These are phyloP conservation scores for Exophiala sp. DNA, from an alignment of 2,329 filamentous ascomycete genomes.

Conservation along the genomic window DNA sequence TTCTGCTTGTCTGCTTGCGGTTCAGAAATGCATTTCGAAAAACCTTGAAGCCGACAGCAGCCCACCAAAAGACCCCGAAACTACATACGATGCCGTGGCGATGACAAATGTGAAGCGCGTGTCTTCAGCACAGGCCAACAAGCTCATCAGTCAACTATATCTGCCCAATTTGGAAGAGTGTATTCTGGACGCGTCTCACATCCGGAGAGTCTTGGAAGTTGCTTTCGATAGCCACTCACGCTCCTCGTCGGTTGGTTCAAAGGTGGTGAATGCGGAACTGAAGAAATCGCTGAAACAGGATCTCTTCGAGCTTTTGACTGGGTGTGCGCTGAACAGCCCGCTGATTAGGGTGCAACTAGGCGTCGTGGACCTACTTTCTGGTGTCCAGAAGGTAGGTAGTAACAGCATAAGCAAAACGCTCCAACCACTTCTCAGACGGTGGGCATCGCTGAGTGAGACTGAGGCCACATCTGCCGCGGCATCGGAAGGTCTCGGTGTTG, in stretches of 20 bases:
- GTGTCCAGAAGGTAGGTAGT: conserved; percentile 65
- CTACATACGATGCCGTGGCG: conserved; percentile 13
- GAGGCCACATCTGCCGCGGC: conserved; percentile 49
- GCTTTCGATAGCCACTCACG: conserved; percentile 49
- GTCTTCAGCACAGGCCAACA: conserved; percentile 35
- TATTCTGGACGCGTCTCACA: conserved; percentile 67
- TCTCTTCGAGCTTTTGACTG: conserved; percentile 65
- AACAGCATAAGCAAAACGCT: conserved; percentile 66
- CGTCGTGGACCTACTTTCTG: conserved; percentile 66
- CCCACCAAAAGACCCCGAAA: neutral
- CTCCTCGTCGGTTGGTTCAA: conserved; percentile 37
- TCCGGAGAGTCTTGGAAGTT: conserved; percentile 58
- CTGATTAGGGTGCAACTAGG: conserved; percentile 62
- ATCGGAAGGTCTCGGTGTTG: conserved; percentile 44
- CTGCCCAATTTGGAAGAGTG: conserved; percentile 77
- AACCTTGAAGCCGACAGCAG: conserved; percentile 34
- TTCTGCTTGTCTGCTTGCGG: conserved; percentile 56
- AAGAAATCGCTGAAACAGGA: conserved; percentile 59
- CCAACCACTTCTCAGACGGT: conserved; percentile 66
- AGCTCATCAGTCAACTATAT: conserved; percentile 61
- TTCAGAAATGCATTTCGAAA: conserved; percentile 49
- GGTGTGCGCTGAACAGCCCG: conserved; percentile 65
- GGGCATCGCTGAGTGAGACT: conserved; percentile 53
- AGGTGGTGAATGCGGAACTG: conserved; percentile 43
- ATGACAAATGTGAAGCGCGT: conserved; percentile 15